A percentile compares a stretch with the other conserved stretches of the same genome.
phyloP scores from a whole-genome alignment of 768 basidiomycete genomes.

The Pleurotus citrinopileatus region DNA sequence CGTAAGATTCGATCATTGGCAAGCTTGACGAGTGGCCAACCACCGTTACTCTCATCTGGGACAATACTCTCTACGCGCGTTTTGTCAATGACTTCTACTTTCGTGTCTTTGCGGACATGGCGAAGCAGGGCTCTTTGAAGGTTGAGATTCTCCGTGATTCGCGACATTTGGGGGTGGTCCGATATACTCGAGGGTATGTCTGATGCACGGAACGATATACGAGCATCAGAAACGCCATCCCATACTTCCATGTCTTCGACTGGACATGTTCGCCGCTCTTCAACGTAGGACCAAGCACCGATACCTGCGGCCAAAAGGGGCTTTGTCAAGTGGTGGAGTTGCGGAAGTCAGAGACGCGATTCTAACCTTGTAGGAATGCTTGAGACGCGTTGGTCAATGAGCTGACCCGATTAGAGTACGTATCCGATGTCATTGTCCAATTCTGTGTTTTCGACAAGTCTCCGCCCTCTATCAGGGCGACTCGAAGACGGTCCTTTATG shows the following conservation, averaged over 20 bases:
- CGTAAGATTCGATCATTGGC: constrained; percentile 64
- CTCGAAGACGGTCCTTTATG: constrained; percentile 50
- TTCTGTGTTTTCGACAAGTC: constrained; percentile 64
- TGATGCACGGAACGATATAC: constrained; percentile 66
- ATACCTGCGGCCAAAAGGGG: constrained; percentile 47
- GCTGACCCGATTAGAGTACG: constrained; percentile 82
- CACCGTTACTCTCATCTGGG: constrained; percentile 47
- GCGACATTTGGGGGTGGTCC: constrained; percentile 56
- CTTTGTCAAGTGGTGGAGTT: background rate
- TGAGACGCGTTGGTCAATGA: constrained; percentile 79
- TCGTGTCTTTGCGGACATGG: constrained; percentile 48
- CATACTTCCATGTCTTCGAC: constrained; percentile 92
- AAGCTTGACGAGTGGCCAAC: constrained; percentile 80
- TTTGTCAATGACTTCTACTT: constrained; percentile 66
- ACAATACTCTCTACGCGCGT: constrained; percentile 73
- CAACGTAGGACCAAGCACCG: constrained; percentile 82
- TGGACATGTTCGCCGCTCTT: constrained; percentile 60
- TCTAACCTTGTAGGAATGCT: constrained; percentile 65
- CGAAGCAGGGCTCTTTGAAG: constrained; percentile 82
- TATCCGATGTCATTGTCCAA: constrained; percentile 57
- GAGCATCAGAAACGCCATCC: constrained; percentile 85
- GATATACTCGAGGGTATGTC: constrained; percentile 34
- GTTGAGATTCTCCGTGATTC: constrained; percentile 90
- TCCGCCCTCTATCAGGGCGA: constrained; percentile 81
- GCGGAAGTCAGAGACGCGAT: constrained; percentile 7